Percentiles rank a stretch among this genome's conserved stretches.
Evolutionary conservation across 164 flowering plant species (phyloP).

Genomic region (Stephania japonica): DNA sequence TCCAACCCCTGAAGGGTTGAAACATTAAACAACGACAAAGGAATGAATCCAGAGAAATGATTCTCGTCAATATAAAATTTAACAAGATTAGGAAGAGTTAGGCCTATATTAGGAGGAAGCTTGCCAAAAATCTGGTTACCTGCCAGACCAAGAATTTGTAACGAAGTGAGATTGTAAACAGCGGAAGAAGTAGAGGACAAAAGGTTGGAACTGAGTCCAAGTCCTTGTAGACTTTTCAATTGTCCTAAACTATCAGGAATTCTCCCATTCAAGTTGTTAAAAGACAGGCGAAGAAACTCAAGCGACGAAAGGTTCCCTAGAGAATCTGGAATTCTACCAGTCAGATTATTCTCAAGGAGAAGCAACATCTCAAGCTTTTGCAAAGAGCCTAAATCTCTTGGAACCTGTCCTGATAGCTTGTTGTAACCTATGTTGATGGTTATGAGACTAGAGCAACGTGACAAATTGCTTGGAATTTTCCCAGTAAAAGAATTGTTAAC

Average conservation of each 20-base stretch:
- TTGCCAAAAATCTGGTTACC: constrained; percentile 21
- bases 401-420: constrained; percentile 18
- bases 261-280: constrained; percentile 23
- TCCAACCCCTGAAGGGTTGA: not conserved
- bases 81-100: constrained; percentile 24
- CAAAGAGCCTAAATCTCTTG: constrained; percentile 23
- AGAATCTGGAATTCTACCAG: constrained; percentile 28
- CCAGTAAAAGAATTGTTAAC: not conserved
- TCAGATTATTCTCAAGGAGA: constrained; percentile 24
- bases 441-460: not conserved
- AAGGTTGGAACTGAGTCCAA: constrained; percentile 12
- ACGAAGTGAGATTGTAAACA: constrained; percentile 28
- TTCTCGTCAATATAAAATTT: not conserved
- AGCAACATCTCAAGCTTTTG: constrained; percentile 9
- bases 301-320: constrained; percentile 38
- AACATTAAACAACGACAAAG: constrained; percentile 4
- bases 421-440: not conserved
- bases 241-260: constrained; percentile 21
- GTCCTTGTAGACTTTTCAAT: constrained; percentile 3
- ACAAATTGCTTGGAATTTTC: not conserved
- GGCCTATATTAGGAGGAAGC: constrained; percentile 20
- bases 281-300: not conserved
- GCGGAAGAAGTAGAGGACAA: constrained; percentile 27
- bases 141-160: constrained; percentile 11
- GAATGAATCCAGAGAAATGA: constrained; percentile 4